Evolutionary conservation across 2,329 filamentous ascomycete species (phyloP).

Genomic region (Colletotrichum higginsianum): DNA sequence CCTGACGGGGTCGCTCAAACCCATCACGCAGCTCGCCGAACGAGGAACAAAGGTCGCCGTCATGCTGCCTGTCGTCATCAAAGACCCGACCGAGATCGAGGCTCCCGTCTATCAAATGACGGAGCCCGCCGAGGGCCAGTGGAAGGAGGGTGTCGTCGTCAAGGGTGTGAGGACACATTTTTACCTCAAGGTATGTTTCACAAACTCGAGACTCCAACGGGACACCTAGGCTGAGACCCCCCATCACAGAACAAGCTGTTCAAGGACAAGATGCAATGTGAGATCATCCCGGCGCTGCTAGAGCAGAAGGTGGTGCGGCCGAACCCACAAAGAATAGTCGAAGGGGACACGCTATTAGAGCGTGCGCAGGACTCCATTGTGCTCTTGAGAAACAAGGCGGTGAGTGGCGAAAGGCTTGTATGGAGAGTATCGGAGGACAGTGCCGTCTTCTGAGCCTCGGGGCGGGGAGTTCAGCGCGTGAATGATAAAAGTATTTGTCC

Average conservation of each 20-base stretch:
- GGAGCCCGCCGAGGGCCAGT: conserved; percentile 56
- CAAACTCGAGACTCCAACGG: no score
- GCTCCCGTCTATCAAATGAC: conserved; percentile 70
- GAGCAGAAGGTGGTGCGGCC: conserved; percentile 56
- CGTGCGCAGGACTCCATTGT: conserved; percentile 57
- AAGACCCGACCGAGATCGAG: conserved; percentile 62
- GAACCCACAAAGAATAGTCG: conserved; percentile 58
- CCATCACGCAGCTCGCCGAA: conserved; percentile 65
- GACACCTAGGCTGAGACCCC: neutral
- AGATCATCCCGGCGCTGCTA: conserved; percentile 67
- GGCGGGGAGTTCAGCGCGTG: no score
- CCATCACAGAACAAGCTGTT: conserved; percentile 66
- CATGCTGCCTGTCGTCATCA: conserved; percentile 72
- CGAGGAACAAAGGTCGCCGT: conserved; percentile 68
- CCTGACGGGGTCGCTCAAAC: conserved; percentile 60
- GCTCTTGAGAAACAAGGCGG: conserved; percentile 53
- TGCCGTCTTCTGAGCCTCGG: neutral
- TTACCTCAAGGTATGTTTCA: conserved; percentile 61
- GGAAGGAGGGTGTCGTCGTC: conserved; percentile 67
- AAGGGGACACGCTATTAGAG: conserved; percentile 56
- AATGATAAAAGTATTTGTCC: no score
- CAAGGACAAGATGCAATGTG: conserved; percentile 67
- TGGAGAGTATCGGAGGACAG: conserved; percentile 49
- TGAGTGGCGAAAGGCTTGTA: conserved; percentile 59
- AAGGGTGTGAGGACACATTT: conserved; percentile 70